Conservation (phyloP, 345 rosid genomes). For the Eucalyptus pauciflora region DNA sequence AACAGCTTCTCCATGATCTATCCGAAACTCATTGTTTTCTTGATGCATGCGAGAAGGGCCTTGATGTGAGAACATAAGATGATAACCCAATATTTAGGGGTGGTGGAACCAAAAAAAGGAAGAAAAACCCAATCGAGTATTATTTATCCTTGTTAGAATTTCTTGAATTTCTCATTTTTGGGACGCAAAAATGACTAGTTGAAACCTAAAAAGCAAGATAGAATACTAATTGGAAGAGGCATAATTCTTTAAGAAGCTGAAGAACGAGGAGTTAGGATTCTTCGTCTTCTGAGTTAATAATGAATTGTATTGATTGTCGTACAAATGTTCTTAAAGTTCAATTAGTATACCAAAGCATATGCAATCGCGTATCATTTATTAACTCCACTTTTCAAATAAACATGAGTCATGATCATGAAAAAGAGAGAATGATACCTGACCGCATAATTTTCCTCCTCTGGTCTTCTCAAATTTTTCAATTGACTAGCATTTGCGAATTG, state of each 20-base stretch:
- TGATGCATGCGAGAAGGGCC: not conserved
- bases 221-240: not conserved
- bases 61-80: not conserved
- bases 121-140: not conserved
- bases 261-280: not conserved
- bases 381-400: not conserved
- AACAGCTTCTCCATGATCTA: not conserved
- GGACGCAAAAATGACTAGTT: not conserved
- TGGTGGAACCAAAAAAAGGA: not conserved
- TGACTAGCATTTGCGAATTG: not conserved
- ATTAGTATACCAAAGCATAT: not conserved
- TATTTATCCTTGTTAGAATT: not conserved
- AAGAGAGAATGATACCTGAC: not conserved
- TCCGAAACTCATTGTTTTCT: not conserved
- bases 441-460: not conserved
- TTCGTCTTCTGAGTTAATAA: not conserved
- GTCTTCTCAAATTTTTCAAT: not conserved
- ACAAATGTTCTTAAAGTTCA: not conserved
- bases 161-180: not conserved
- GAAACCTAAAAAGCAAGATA: not conserved
- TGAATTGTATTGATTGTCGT: not conserved
- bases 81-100: not conserved
- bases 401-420: not conserved
- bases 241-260: not conserved
- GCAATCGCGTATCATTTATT: not conserved